These are phyloP conservation scores for Pisolithus albus DNA, from an alignment of 768 basidiomycete species.

Conservation along the genomic window DNA sequence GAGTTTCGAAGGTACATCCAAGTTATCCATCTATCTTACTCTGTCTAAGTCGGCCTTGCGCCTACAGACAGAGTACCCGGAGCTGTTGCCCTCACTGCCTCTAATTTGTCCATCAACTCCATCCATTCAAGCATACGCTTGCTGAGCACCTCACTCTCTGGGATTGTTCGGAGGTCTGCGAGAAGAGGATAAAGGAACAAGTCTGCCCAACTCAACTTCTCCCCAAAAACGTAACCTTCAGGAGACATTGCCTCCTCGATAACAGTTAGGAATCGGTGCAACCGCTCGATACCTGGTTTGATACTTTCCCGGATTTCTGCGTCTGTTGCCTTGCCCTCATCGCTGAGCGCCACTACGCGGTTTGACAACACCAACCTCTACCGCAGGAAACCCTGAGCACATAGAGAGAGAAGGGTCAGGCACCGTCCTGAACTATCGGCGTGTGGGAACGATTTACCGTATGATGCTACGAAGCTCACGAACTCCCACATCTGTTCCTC, in stretches of 20 bases:
- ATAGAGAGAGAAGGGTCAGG: conserved; percentile 3
- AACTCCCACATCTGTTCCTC: conserved; percentile 30
- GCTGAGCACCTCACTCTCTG: conserved; percentile 20
- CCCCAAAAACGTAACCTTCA: conserved; percentile 24
- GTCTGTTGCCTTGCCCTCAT: conserved; percentile 18
- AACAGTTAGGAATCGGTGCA: conserved; percentile 12
- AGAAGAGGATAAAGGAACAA: conserved; percentile 28
- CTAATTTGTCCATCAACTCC: conserved; percentile 18
- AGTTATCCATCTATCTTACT: no score
- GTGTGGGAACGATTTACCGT: background rate
- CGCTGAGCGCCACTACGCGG: conserved; percentile 23
- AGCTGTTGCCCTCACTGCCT: conserved; percentile 19
- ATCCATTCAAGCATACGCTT: conserved; percentile 20
- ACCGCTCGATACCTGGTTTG: conserved; percentile 10
- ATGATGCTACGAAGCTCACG: conserved; percentile 13
- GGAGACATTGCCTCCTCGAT: conserved; percentile 20
- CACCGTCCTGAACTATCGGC: background rate
- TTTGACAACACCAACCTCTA: conserved; percentile 28
- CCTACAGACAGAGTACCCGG: conserved; percentile 21
- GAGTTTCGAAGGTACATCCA: background rate
- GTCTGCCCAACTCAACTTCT: conserved; percentile 25
- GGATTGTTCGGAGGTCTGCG: conserved; percentile 23
- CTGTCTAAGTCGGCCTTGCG: conserved; percentile 17
- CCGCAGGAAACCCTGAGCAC: conserved; percentile 19
- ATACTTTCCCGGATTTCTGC: conserved; percentile 16